phyloP scores from a whole-genome alignment of 106 monocot genomes.

The Allium sativum region DNA sequence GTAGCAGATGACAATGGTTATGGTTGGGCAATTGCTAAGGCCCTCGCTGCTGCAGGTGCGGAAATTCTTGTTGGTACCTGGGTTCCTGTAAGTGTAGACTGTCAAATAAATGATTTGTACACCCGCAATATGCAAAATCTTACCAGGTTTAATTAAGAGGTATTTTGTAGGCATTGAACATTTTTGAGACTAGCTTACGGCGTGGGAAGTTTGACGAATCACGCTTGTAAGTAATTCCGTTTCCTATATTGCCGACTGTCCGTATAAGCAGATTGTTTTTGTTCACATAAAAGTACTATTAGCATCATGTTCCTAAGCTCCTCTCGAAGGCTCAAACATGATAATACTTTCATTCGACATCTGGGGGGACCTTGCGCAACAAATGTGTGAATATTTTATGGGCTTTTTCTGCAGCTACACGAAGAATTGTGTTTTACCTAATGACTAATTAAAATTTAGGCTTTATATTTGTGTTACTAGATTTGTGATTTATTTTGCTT shows the following conservation, averaged over 20 bases:
- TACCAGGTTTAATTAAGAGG: neutral
- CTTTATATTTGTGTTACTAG: neutral
- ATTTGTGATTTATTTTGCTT: neutral
- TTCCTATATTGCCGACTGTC: too few relatives aligned
- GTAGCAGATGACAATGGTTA: slow-evolving; percentile 95
- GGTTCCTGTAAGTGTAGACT: slow-evolving; percentile 69
- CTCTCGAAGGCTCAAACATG: too few relatives aligned
- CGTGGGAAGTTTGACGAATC: slow-evolving; percentile 89
- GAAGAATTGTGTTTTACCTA: neutral
- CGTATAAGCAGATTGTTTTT: too few relatives aligned
- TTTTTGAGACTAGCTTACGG: slow-evolving; percentile 84
- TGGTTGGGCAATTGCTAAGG: slow-evolving; percentile 95
- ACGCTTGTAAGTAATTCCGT: slow-evolving; percentile 33
- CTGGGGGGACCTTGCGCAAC: too few relatives aligned
- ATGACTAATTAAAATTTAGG: neutral
- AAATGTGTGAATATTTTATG: too few relatives aligned
- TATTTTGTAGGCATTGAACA: slow-evolving; percentile 63
- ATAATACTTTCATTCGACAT: too few relatives aligned
- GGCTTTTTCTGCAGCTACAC: too few relatives aligned
- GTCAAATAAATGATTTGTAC: neutral
- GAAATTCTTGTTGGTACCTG: slow-evolving; percentile 97
- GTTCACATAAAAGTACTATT: too few relatives aligned
- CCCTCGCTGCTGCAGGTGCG: slow-evolving; percentile 93
- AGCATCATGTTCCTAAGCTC: too few relatives aligned
- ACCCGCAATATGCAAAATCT: neutral